phyloP scores from a whole-genome alignment of 805 yeast species.

The Teunomyces atbi region DNA sequence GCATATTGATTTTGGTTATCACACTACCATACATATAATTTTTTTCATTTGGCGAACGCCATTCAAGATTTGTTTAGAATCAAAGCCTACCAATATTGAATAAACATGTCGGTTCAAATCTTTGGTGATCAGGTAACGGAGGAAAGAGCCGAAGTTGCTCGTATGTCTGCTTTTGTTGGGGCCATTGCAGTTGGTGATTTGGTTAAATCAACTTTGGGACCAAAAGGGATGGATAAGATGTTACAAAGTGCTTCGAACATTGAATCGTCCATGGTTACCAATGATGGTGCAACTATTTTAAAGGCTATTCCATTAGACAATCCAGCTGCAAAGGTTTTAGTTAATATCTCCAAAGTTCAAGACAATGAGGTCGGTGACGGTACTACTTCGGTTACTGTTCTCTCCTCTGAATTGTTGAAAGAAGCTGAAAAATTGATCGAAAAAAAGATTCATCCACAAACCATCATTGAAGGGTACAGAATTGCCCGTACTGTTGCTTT shows the following conservation, averaged over 20 bases:
- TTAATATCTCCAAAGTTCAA: constrained; percentile 92
- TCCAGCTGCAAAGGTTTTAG: constrained; percentile 95
- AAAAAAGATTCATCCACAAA: constrained; percentile 94
- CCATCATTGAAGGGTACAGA: constrained; percentile 93
- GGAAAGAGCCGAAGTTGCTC: constrained; percentile 97
- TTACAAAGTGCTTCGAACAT: constrained; percentile 78
- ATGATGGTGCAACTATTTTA: constrained; percentile 97
- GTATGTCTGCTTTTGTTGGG: constrained; percentile 95
- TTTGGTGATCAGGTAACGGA: constrained; percentile 97
- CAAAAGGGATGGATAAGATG: constrained; percentile 98
- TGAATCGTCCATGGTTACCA: constrained; percentile 78
- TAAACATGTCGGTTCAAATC: constrained; percentile 76
- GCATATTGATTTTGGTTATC: not conserved
- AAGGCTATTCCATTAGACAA: constrained; percentile 93
- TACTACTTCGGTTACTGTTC: constrained; percentile 91
- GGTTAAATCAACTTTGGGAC: constrained; percentile 92
- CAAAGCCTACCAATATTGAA: not conserved
- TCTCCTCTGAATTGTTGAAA: constrained; percentile 85
- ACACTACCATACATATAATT: not conserved
- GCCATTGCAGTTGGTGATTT: constrained; percentile 99
- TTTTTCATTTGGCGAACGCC: constrained; percentile 4
- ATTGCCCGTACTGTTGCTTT: constrained; percentile 86
- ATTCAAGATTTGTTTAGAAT: not conserved
- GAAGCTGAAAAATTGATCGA: constrained; percentile 94
- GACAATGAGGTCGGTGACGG: constrained; percentile 99